phyloP scores from a whole-genome alignment of 345 rosid species.

The Ceriops tagal region DNA sequence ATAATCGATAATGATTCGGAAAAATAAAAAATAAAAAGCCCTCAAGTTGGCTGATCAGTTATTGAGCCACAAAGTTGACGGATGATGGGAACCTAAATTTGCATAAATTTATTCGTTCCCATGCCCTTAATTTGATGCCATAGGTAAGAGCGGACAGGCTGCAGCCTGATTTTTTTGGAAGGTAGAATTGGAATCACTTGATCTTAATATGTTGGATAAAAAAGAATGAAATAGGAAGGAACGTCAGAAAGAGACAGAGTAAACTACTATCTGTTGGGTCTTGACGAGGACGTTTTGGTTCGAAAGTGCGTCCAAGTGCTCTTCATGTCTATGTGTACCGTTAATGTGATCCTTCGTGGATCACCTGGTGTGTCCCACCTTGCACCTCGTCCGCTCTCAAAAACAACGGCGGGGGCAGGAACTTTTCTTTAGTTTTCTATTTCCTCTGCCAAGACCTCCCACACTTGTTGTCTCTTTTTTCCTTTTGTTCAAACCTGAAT shows the following conservation, averaged over 20 bases:
- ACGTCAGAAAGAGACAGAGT: neutral
- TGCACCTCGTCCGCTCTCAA: slow-evolving; percentile 28
- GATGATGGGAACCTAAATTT: no score
- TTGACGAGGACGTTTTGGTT: slow-evolving; percentile 41
- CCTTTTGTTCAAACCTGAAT: neutral
- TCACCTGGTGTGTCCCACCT: slow-evolving; percentile 1
- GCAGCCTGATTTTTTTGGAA: no score
- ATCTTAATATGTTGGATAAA: neutral
- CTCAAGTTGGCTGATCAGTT: no score
- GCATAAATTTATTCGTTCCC: no score
- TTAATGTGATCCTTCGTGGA: no score
- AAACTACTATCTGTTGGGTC: slow-evolving; percentile 20
- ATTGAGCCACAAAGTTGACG: no score
- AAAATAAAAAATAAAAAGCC: no score
- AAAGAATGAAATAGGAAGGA: neutral
- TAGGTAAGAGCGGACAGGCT: no score
- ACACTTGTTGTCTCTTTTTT: neutral
- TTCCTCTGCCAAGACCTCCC: neutral
- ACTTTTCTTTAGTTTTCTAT: no score
- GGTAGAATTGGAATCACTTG: no score
- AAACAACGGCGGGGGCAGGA: slow-evolving; percentile 38
- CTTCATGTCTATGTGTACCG: slow-evolving; percentile 23
- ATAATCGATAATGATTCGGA: no score
- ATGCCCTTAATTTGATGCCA: no score
- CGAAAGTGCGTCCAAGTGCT: slow-evolving; percentile 62